Base-by-base conservation (phyloP, 2,329 filamentous ascomycete species). In the Xylariales sp. region DNA sequence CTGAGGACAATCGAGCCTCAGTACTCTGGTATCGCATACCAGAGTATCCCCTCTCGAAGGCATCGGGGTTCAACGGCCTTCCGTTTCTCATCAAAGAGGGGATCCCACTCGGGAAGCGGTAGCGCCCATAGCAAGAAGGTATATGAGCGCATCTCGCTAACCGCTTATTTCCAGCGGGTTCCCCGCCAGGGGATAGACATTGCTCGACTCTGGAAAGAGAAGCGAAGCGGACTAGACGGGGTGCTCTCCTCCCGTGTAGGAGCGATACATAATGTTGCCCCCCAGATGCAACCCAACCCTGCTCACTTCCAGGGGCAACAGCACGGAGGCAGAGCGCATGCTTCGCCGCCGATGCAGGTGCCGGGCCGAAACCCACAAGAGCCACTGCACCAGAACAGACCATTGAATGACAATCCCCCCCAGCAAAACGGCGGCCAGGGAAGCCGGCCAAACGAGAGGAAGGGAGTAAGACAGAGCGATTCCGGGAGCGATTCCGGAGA, bases 151-250 rank as follows among this genome's bases (percentile, higher is more conserved):
- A 70, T 80, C 8, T 80, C 81, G 9, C 75, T 86, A 49, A 84
- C 79, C 1, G 81, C 80, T 10, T 86, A 84, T 73, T 86, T 83
- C 71, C 82, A 81, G 70, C 77, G 81, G 8, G 75, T 75, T 3
- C 83, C 82, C 1, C 77, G 74, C 28, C 68, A 70, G 0, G 75
- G 75, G 0, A 78, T 78, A 6, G 73, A 80, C 36, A 70, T 78
- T n/a, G 9, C 6, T 0, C 56, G 39, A 41, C 65, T 78, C 5
- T 77, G 73, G 61, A 57, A 72, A 23, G 63, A 64, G 3, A 74
- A 65, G 45, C 72, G 52, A 46, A 62, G 1, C 9, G 32, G 5
- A 3, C n/a, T 53, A 28, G 52, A 28, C 8, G 54, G 59, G n/a
- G 49, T 56, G 16, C 30, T 58, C n/a, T 50, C 32, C 32, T 9